phyloP scores from a whole-genome alignment of 139 green algal genomes.

The Chlamydomonas sp. region DNA sequence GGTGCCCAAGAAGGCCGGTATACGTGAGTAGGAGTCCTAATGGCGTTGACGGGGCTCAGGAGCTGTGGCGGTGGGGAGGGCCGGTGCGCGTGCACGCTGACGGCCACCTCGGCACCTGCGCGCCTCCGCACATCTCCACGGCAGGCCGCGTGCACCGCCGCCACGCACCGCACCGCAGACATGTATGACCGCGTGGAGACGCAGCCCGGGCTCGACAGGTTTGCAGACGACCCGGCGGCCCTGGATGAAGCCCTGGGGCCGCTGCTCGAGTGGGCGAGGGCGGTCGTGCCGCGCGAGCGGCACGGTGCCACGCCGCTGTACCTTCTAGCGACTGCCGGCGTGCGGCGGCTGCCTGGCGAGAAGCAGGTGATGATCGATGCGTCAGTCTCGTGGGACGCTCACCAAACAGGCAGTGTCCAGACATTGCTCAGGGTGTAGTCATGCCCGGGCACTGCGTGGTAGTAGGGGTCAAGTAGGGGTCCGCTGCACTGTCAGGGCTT shows the following conservation, averaged over 20 bases:
- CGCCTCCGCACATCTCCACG: background rate
- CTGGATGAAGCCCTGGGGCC: slow-evolving; percentile 48
- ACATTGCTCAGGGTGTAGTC: too few species aligned
- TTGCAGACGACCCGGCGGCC: slow-evolving; percentile 22
- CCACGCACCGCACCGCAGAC: background rate
- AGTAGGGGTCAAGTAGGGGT: too few species aligned
- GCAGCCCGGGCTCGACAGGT: slow-evolving; percentile 69
- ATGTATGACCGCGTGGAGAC: slow-evolving; percentile 82
- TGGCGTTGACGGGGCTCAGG: background rate
- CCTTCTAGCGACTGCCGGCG: slow-evolving; percentile 65
- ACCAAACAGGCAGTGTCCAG: too few species aligned
- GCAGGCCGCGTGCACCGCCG: background rate
- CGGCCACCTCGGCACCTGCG: background rate
- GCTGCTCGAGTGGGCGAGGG: slow-evolving; percentile 72
- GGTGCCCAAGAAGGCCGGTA: slow-evolving; percentile 5
- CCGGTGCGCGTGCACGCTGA: background rate
- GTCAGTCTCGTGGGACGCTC: slow-evolving; percentile 37
- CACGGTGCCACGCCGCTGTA: slow-evolving; percentile 53
- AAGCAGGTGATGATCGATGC: slow-evolving; percentile 7
- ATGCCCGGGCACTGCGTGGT: too few species aligned
- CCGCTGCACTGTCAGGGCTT: too few species aligned
- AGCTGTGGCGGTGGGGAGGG: background rate
- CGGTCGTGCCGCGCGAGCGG: slow-evolving; percentile 48
- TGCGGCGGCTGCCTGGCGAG: slow-evolving; percentile 46
- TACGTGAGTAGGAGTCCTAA: background rate